These are phyloP conservation scores for Coelastrella sp. DNA, from an alignment of 139 green algal genomes.

Conservation along the genomic window DNA sequence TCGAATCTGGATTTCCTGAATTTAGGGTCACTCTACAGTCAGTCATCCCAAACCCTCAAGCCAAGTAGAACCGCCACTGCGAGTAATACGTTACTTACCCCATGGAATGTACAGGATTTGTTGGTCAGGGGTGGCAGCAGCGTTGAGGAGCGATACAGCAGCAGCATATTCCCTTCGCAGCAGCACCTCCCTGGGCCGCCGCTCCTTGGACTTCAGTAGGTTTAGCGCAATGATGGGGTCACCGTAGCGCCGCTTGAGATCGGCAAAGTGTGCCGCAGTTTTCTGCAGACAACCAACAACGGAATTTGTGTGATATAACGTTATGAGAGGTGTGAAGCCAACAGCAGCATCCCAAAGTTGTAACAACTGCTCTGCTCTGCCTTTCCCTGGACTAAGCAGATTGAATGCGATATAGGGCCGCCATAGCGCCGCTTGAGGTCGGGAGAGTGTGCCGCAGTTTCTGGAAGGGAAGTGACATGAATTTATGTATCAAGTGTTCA, in stretches of 20 bases:
- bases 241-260: not conserved
- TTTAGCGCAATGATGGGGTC: constrained; percentile 90
- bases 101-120: constrained; percentile 77
- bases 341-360: not conserved
- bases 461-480: not conserved
- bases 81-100: constrained; percentile 45
- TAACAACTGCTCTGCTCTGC: no score
- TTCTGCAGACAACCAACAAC: constrained; percentile 21
- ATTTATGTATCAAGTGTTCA: no score
- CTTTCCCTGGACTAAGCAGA: no score
- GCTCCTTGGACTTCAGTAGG: constrained; percentile 85
- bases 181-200: constrained; percentile 84
- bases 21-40: no score
- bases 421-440: no score
- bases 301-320: not conserved
- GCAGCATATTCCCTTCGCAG: constrained; percentile 84
- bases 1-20: no score
- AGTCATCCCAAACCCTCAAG: no score
- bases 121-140: constrained; percentile 47
- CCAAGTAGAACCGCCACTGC: no score
- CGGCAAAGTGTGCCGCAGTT: no score
- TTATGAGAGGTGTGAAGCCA: no score
- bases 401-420: no score
- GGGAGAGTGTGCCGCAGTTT: not conserved
- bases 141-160: constrained; percentile 88